These are phyloP conservation scores for Chlamydomonas urium DNA, from an alignment of 139 green algal species.

Conservation along the genomic window DNA sequence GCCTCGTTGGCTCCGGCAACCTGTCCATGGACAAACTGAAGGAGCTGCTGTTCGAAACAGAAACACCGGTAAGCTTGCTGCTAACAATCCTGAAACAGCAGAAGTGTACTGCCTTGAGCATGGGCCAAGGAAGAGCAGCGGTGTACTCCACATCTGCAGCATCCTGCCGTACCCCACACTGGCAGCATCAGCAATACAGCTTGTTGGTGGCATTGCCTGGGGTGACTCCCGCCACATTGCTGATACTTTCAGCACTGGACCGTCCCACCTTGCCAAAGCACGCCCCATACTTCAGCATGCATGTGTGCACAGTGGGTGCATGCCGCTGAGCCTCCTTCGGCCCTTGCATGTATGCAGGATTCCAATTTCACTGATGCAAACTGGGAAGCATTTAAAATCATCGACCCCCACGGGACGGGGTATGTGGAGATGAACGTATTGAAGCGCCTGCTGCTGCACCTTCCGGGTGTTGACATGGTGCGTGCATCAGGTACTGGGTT, in stretches of 20 bases:
- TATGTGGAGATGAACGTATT: conserved; percentile 14
- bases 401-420: conserved; percentile 20
- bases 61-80: conserved; percentile 9
- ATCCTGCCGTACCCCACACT: too few species aligned
- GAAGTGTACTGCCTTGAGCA: not conserved
- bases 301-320: too few species aligned
- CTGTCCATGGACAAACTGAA: conserved; percentile 25
- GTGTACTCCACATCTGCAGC: too few species aligned
- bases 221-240: too few species aligned
- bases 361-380: conserved; percentile 11
- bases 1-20: conserved; percentile 26
- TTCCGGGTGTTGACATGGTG: conserved; percentile 19
- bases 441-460: conserved; percentile 9
- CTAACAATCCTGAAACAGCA: not conserved
- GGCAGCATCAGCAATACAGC: too few species aligned
- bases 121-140: not conserved
- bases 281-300: not conserved
- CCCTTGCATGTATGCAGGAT: not conserved
- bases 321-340: too few species aligned
- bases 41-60: conserved; percentile 16
- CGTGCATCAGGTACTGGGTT: not conserved
- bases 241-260: not conserved
- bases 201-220: too few species aligned
- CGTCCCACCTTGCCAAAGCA: not conserved
- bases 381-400: conserved; percentile 19